Evolutionary conservation across 495 filamentous ascomycete species (phyloP).

Genomic region (Annulohypoxylon bovei): DNA sequence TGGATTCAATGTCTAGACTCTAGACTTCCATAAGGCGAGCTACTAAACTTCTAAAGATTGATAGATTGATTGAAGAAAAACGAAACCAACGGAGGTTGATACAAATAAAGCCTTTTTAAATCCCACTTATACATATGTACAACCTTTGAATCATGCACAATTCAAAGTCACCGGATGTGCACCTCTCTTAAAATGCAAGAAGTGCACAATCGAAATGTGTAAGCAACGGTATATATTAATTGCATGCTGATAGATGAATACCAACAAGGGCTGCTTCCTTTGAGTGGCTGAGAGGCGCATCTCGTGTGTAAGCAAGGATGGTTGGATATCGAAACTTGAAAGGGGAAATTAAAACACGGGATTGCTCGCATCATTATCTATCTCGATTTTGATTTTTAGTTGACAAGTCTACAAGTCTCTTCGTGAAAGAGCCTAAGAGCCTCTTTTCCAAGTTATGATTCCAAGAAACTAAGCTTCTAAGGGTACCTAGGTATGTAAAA

Average conservation of each 20-base stretch:
- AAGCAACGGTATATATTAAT: constrained; percentile 27
- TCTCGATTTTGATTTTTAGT: background rate
- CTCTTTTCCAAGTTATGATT: background rate
- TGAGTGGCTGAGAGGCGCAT: constrained; percentile 3
- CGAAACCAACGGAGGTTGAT: background rate
- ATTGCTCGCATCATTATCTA: constrained; percentile 8
- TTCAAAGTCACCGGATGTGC: background rate
- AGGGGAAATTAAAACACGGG: constrained; percentile 34
- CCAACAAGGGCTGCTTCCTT: constrained; percentile 21
- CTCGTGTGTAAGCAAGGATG: constrained; percentile 17
- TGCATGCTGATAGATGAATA: constrained; percentile 26
- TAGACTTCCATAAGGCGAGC: background rate
- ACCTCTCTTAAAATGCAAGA: background rate
- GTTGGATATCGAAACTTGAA: constrained; percentile 25
- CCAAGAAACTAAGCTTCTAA: background rate
- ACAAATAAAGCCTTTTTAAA: background rate
- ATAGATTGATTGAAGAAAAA: background rate
- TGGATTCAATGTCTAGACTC: background rate
- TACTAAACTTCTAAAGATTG: too few relatives aligned
- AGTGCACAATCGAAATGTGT: background rate
- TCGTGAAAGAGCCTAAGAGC: background rate
- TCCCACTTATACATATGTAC: too few relatives aligned
- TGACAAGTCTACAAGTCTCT: background rate
- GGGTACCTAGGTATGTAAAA: background rate
- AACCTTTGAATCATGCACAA: background rate